Conservation (phyloP, 257 asterid species). For the Primulina huaijiensis region DNA sequence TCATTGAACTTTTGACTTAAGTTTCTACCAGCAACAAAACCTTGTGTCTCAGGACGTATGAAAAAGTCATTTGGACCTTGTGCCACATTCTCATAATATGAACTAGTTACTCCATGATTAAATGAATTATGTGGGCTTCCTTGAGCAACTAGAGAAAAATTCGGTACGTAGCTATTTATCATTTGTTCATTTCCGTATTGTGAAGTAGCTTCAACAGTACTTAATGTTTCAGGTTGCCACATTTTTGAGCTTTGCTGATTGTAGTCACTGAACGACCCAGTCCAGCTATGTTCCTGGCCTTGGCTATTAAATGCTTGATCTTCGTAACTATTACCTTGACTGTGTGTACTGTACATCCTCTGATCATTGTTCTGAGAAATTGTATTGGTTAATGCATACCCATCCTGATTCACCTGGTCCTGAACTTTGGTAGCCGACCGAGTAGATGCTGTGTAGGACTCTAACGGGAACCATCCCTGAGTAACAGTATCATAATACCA, state of each 20-base stretch:
- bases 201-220: slow-evolving; percentile 33
- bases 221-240: slow-evolving; percentile 47
- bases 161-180: slow-evolving; percentile 39
- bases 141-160: slow-evolving; percentile 33
- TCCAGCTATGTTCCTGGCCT: slow-evolving; percentile 45
- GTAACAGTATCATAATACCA: slow-evolving; percentile 82
- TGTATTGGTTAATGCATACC: slow-evolving; percentile 32
- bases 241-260: slow-evolving; percentile 38
- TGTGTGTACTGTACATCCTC: slow-evolving; percentile 26
- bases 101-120: slow-evolving; percentile 37
- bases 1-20: slow-evolving; percentile 47
- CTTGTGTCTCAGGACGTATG: slow-evolving; percentile 33
- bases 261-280: slow-evolving; percentile 40
- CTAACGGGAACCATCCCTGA: slow-evolving; percentile 70
- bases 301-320: slow-evolving; percentile 41
- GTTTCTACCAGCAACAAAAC: slow-evolving; percentile 41
- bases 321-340: slow-evolving; percentile 33
- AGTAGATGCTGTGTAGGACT: slow-evolving; percentile 44
- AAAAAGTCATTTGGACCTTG: slow-evolving; percentile 42
- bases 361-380: slow-evolving; percentile 38
- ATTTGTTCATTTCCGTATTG: slow-evolving; percentile 39
- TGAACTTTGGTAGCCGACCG: slow-evolving; percentile 49
- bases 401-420: slow-evolving; percentile 45
- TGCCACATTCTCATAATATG: slow-evolving; percentile 36
- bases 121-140: slow-evolving; percentile 37